These are phyloP conservation scores for Centrapalus pauciflorus DNA, from an alignment of 129 eudicot species.

Conservation along the genomic window DNA sequence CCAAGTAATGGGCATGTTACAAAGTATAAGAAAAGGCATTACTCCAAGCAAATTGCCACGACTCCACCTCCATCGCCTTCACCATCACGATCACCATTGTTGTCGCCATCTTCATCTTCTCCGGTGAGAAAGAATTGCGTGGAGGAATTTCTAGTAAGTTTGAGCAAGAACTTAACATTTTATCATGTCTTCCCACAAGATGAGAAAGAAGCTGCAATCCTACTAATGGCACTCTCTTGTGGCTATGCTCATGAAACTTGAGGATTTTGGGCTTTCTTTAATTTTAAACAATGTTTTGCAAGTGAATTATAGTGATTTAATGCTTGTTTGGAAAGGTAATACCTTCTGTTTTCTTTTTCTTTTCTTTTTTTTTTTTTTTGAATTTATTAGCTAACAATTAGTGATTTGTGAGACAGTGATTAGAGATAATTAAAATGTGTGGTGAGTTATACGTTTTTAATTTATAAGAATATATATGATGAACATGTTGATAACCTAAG, in stretches of 20 bases:
- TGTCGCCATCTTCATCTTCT: neutral
- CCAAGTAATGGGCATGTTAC: constrained; percentile 16
- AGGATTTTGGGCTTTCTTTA: neutral
- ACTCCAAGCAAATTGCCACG: constrained; percentile 15
- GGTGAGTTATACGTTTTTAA: constrained; percentile 20
- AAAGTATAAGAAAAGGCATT: constrained; percentile 24
- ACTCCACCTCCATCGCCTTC: constrained; percentile 1
- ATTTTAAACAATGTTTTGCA: neutral
- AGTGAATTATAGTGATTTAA: constrained; percentile 19
- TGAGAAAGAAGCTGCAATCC: constrained; percentile 59
- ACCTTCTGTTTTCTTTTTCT: constrained; percentile 10
- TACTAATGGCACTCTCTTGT: constrained; percentile 59
- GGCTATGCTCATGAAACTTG: constrained; percentile 37
- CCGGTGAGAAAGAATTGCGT: constrained; percentile 20
- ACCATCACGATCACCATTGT: neutral
- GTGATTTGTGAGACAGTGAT: constrained; percentile 7
- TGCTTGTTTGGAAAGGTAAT: constrained; percentile 16
- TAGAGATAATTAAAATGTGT: neutral
- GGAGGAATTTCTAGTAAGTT: constrained; percentile 35
- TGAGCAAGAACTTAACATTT: constrained; percentile 33
- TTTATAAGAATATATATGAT: constrained; percentile 19
- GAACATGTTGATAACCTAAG: constrained; percentile 22
- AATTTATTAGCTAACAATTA: constrained; percentile 10
- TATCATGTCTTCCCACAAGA: constrained; percentile 39
- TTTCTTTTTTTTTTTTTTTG: too few species aligned